Base-by-base conservation (phyloP, 2,329 filamentous ascomycete species). In the Chaetomium sp. region DNA sequence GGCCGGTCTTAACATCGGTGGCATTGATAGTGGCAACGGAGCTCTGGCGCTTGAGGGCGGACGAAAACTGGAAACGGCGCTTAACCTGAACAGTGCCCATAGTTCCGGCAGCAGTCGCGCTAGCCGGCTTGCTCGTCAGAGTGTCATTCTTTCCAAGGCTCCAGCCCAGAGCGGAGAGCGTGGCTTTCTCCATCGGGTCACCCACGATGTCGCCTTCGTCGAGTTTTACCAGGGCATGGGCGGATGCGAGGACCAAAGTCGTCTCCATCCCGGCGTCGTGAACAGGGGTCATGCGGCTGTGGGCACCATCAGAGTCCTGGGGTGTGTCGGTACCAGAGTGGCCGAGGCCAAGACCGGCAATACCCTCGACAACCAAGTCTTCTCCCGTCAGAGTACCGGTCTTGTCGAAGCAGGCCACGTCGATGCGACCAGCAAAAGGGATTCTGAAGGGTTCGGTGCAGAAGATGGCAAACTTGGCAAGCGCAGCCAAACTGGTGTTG, bases 371-470 rank as follows among this genome's bases (percentile, higher is more conserved):
- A 12, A 99, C 93, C 51, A 99, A 83, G 75, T 99, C 94, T 76
- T 99, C 95, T 57, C 95, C 95, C 45, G 95, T 99, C 65, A 99
- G 80, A 1, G 95, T 99, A 70, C 95, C 95, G 13, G 95, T 99
- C 83, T 99, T 99, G 79, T 99, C 95, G 70, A 99, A 99, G 80
- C 95, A 99, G 68, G 95, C 93, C 61, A 99, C 85, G 76, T 99
- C 96, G 65, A 99, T 91, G 69, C 95, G 91, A 35, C 95, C 95
- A 70, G 93, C 96, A 72, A 91, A 98, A 0, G 96, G 96, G 73
- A 99, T 99, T 63, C 95, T 90, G 87, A 99, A 99, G 31, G 95
- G 95, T 77, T 99, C 96, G 2, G 95, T 99, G 76, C 95, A 99
- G 83, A 97, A 99, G 73, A 99, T 99, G 66, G 96, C 95, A 71